Evolutionary conservation across 2,329 filamentous ascomycete species (phyloP).

Genomic region (Dactylellina cionopaga): DNA sequence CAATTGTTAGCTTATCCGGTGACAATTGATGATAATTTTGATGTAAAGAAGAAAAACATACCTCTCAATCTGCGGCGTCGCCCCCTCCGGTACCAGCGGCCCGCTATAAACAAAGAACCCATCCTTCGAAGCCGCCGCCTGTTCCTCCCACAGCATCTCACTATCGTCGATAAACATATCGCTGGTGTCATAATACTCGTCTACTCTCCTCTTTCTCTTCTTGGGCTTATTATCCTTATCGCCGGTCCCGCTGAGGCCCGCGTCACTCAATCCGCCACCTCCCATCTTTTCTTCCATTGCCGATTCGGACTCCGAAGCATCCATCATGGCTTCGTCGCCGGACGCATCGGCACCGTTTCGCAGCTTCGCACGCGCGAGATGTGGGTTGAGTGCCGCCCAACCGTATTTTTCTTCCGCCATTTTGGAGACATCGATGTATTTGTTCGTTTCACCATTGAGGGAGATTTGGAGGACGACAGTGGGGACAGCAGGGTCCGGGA

Average conservation of each 20-base stretch:
- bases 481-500: constrained; percentile 70
- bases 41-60: constrained; percentile 60
- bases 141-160: constrained; percentile 92
- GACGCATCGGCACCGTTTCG: constrained; percentile 87
- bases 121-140: constrained; percentile 91
- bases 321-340: constrained; percentile 84
- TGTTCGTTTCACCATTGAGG: constrained; percentile 82
- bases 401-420: constrained; percentile 94
- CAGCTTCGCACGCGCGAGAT: constrained; percentile 86
- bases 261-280: constrained; percentile 59
- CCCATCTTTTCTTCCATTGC: constrained; percentile 73
- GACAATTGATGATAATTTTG: neutral
- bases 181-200: constrained; percentile 80
- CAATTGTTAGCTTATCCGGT: constrained; percentile 59
- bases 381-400: constrained; percentile 91
- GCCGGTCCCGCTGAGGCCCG: constrained; percentile 72
- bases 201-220: constrained; percentile 82
- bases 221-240: constrained; percentile 67
- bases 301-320: constrained; percentile 77
- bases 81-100: constrained; percentile 84
- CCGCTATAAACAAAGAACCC: constrained; percentile 99
- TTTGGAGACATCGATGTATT: constrained; percentile 93
- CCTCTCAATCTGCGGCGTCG: constrained; percentile 76
- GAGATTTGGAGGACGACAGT: constrained; percentile 87
- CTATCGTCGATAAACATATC: constrained; percentile 92